Percentiles rank a stretch among this genome's conserved stretches.
Conservation (phyloP, 2,329 filamentous ascomycete genomes). For the Arthrinium phaeospermum region DNA sequence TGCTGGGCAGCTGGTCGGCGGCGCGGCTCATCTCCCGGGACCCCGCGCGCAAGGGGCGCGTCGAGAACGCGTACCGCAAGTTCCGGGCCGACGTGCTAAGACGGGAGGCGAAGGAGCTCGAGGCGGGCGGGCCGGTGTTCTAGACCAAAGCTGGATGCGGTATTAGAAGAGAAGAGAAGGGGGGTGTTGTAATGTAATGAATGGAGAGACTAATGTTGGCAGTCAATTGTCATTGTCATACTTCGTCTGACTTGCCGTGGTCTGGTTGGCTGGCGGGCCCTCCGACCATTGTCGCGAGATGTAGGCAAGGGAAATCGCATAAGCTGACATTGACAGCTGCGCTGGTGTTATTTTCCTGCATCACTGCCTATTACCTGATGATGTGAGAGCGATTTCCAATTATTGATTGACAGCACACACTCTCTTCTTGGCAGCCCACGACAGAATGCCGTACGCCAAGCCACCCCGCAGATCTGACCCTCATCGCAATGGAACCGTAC, state of each 20-base stretch:
- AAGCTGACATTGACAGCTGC: too few relatives aligned
- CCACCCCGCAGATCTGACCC: neutral
- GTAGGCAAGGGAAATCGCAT: too few relatives aligned
- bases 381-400: too few relatives aligned
- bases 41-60: slow-evolving; percentile 57
- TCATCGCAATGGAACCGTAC: neutral
- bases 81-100: slow-evolving; percentile 69
- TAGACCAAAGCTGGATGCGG: neutral
- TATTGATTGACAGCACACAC: neutral
- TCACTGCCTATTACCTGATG: too few relatives aligned
- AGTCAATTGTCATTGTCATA: too few relatives aligned
- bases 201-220: neutral
- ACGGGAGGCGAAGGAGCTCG: slow-evolving; percentile 61
- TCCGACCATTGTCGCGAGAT: too few relatives aligned
- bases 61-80: slow-evolving; percentile 66
- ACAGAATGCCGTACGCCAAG: neutral
- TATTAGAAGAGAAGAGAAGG: neutral
- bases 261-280: too few relatives aligned
- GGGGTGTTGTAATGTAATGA: neutral
- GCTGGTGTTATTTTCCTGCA: too few relatives aligned
- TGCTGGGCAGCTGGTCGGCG: slow-evolving; percentile 62
- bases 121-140: slow-evolving; percentile 45
- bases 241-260: too few relatives aligned
- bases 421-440: neutral
- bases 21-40: slow-evolving; percentile 58